Conservation (phyloP, 1,139 yeast species). For the Candida sojae region DNA sequence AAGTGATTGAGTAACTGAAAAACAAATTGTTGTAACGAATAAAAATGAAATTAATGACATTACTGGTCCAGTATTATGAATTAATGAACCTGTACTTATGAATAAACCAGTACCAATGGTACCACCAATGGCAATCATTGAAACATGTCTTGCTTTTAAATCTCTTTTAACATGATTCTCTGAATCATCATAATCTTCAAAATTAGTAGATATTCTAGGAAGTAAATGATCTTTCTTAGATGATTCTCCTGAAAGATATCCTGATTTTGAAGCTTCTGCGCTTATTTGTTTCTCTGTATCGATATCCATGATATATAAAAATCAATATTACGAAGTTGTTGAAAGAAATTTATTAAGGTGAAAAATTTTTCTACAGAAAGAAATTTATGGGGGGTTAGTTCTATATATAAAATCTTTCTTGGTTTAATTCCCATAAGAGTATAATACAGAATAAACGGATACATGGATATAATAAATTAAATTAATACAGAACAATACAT, state of each 20-base stretch:
- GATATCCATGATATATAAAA: background rate
- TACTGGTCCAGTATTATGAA: slow-evolving; percentile 63
- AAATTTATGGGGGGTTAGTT: too few species aligned
- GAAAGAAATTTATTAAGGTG: too few species aligned
- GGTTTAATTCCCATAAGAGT: too few species aligned
- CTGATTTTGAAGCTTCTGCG: background rate
- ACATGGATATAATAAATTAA: too few species aligned
- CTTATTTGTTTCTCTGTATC: background rate
- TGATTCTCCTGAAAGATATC: background rate
- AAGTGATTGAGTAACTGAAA: slow-evolving; percentile 64
- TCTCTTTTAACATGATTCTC: slow-evolving; percentile 34
- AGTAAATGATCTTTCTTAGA: background rate
- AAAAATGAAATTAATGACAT: slow-evolving; percentile 64
- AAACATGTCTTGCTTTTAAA: slow-evolving; percentile 63
- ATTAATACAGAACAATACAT: too few species aligned
- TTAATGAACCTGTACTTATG: slow-evolving; percentile 1
- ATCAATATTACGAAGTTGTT: too few species aligned
- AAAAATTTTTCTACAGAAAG: too few species aligned
- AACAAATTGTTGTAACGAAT: slow-evolving; percentile 67
- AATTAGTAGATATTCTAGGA: background rate
- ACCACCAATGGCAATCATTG: slow-evolving; percentile 58
- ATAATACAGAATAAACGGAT: too few species aligned
- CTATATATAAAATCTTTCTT: too few species aligned
- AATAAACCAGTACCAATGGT: slow-evolving; percentile 66
- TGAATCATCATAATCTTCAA: background rate